A percentile compares a stretch with the other conserved stretches of the same genome.
Evolutionary conservation across 805 yeast species (phyloP).

Genomic region (Kodamaea laetipori): DNA sequence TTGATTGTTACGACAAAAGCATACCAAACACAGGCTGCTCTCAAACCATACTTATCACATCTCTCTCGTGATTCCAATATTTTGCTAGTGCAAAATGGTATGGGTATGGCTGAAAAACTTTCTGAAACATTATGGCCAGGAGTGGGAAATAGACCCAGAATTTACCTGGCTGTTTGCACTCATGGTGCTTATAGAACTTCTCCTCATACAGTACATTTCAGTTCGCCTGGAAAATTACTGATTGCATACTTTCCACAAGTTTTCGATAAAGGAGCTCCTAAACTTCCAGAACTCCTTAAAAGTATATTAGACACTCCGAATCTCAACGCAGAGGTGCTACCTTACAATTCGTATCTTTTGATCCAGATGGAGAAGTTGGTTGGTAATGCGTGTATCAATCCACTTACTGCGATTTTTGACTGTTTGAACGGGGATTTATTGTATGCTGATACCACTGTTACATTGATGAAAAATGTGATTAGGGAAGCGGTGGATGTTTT

Average conservation of each 20-base stretch:
- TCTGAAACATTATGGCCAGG: constrained; percentile 56
- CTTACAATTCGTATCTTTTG: constrained; percentile 50
- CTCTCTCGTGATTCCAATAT: constrained; percentile 56
- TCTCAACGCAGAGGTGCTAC: constrained; percentile 30
- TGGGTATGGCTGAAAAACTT: constrained; percentile 67
- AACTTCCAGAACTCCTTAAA: constrained; percentile 23
- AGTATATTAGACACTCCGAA: constrained; percentile 24
- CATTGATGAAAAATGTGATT: constrained; percentile 44
- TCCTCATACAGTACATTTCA: constrained; percentile 49
- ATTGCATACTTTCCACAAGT: constrained; percentile 55
- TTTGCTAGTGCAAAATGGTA: constrained; percentile 79
- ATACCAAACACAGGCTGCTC: constrained; percentile 66
- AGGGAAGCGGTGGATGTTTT: constrained; percentile 49
- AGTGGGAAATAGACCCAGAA: constrained; percentile 47
- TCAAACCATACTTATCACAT: constrained; percentile 52
- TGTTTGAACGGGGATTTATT: constrained; percentile 76
- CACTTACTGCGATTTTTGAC: constrained; percentile 75
- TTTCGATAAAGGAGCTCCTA: no score
- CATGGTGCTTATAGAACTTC: constrained; percentile 73
- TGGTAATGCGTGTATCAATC: constrained; percentile 81
- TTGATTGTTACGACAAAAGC: constrained; percentile 81
- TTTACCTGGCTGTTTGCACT: constrained; percentile 75
- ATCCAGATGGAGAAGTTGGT: constrained; percentile 73
- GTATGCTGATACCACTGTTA: constrained; percentile 34
- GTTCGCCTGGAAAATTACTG: constrained; percentile 68